Conservation (phyloP, 768 basidiomycete genomes). For the Psilocybe sp. region DNA sequence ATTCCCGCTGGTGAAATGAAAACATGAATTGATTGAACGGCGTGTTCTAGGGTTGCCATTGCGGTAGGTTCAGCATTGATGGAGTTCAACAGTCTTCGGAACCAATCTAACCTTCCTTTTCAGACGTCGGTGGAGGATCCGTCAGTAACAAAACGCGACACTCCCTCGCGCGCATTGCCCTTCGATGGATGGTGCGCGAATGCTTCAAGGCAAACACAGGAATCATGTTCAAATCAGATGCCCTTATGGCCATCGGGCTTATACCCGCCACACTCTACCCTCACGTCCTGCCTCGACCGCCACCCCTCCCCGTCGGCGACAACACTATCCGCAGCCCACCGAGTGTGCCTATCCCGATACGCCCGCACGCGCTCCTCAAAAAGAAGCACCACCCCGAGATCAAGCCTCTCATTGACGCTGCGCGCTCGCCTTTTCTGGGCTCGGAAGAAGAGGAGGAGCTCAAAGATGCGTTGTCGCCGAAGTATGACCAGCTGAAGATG, state of each 20-base stretch:
- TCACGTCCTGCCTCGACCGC: constrained; percentile 33
- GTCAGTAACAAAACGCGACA: constrained; percentile 43
- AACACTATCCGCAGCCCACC: constrained; percentile 24
- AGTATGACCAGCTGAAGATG: constrained; percentile 57
- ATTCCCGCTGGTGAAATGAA: neutral
- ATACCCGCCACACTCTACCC: constrained; percentile 47
- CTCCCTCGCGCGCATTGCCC: constrained; percentile 50
- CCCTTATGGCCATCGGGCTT: constrained; percentile 46
- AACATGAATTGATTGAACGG: neutral
- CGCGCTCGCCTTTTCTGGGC: constrained; percentile 18
- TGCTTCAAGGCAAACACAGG: constrained; percentile 59
- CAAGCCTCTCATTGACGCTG: constrained; percentile 9
- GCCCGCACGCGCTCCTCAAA: constrained; percentile 17
- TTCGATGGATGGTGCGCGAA: constrained; percentile 74
- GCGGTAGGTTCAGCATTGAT: constrained; percentile 25
- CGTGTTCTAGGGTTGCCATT: constrained; percentile 39
- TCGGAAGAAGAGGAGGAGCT: constrained; percentile 65
- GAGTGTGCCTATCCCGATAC: constrained; percentile 21
- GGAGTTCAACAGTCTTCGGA: neutral
- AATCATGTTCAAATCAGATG: constrained; percentile 53
- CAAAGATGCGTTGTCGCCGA: constrained; percentile 50
- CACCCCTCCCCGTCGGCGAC: constrained; percentile 22
- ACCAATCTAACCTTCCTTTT: neutral
- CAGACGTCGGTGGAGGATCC: constrained; percentile 62
- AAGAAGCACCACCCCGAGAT: constrained; percentile 14